Evolutionary conservation across 140 eudicot species (phyloP).

Genomic region (Senecio squalidus): DNA sequence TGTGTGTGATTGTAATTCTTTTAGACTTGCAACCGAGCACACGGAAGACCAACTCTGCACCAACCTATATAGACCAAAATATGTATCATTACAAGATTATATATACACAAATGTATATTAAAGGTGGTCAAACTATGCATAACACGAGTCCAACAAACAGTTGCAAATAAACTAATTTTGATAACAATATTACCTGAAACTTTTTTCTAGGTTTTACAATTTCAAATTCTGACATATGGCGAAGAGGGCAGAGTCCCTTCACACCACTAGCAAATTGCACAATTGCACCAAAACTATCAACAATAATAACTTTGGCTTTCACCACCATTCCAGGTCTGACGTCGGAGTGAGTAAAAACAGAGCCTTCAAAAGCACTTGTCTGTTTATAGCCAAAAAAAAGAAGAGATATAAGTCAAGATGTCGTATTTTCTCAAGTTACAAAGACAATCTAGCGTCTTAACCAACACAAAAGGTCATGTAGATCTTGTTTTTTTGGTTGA

Average conservation of each 20-base stretch:
- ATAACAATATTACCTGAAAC: slow-evolving; percentile 58
- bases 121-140: slow-evolving; percentile 4
- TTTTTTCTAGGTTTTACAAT: slow-evolving; percentile 87
- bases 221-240: slow-evolving; percentile 95
- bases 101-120: background rate
- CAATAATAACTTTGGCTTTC: slow-evolving; percentile 72
- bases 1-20: slow-evolving; percentile 94
- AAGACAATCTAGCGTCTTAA: background rate
- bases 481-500: background rate
- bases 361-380: slow-evolving; percentile 93
- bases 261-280: slow-evolving; percentile 89
- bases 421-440: background rate
- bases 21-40: slow-evolving; percentile 99
- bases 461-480: background rate
- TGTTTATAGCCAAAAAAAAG: slow-evolving; percentile 21
- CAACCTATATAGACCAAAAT: slow-evolving; percentile 57
- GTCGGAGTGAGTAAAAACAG: slow-evolving; percentile 94
- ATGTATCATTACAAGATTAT: background rate
- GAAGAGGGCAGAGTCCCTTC: slow-evolving; percentile 96
- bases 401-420: background rate
- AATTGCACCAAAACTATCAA: slow-evolving; percentile 80
- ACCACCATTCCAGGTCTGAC: slow-evolving; percentile 99
- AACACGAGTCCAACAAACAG: background rate
- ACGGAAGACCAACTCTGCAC: slow-evolving; percentile 75
- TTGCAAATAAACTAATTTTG: background rate